Percentiles rank a stretch among this genome's conserved stretches.
These are phyloP conservation scores for Cystobasidium sp. DNA, from an alignment of 1,284 basidiomycete genomes.

Conservation along the genomic window DNA sequence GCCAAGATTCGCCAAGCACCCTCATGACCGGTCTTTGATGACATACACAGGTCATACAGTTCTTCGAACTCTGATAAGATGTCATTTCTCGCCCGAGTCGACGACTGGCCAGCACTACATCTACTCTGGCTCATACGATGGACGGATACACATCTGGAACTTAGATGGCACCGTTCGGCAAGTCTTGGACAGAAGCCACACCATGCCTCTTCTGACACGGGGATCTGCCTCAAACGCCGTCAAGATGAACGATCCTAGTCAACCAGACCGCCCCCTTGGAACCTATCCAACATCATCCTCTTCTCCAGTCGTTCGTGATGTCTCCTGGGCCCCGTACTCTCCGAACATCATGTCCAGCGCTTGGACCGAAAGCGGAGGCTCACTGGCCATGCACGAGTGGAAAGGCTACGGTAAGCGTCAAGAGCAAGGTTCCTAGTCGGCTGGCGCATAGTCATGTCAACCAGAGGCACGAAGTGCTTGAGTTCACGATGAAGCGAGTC, in stretches of 20 bases:
- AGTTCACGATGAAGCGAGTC: no score
- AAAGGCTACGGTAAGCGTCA: slow-evolving; percentile 44
- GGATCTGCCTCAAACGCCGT: slow-evolving; percentile 24
- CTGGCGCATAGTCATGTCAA: not conserved
- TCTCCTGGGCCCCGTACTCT: slow-evolving; percentile 87
- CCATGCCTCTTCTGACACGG: slow-evolving; percentile 54
- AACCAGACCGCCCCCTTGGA: slow-evolving; percentile 33
- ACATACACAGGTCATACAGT: slow-evolving; percentile 91
- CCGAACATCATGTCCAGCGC: slow-evolving; percentile 77
- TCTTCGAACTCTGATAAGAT: slow-evolving; percentile 89
- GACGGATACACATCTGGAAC: slow-evolving; percentile 87
- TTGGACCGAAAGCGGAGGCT: slow-evolving; percentile 48
- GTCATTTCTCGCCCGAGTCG: slow-evolving; percentile 89
- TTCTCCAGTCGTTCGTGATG: slow-evolving; percentile 72
- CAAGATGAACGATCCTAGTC: slow-evolving; percentile 40
- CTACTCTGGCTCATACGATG: slow-evolving; percentile 87
- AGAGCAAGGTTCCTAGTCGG: not conserved
- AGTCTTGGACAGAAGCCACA: slow-evolving; percentile 78
- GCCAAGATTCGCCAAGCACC: slow-evolving; percentile 60
- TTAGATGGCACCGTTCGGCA: slow-evolving; percentile 84
- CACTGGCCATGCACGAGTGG: slow-evolving; percentile 47
- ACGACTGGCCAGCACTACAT: slow-evolving; percentile 92
- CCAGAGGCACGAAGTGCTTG: not conserved
- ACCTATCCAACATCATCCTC: slow-evolving; percentile 17
- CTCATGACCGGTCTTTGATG: slow-evolving; percentile 92